These are phyloP conservation scores for Monilinia laxa DNA, from an alignment of 2,329 filamentous ascomycete species.

Conservation along the genomic window DNA sequence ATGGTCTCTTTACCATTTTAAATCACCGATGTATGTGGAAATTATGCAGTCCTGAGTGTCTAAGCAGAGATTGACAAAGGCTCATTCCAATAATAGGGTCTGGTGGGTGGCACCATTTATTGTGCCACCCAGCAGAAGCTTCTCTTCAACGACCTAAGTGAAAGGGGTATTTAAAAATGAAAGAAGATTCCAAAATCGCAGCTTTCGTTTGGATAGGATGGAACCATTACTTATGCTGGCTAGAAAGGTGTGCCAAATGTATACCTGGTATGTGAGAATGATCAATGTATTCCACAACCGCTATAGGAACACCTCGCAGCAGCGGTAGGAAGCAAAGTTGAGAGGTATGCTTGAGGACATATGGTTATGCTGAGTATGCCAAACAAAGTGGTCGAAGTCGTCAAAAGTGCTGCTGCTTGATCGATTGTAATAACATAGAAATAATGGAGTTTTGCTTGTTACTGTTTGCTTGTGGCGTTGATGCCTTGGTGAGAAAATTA, in stretches of 20 bases:
- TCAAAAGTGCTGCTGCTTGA: conserved; percentile 1
- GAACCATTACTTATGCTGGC: conserved; percentile 2
- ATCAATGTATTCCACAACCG: not conserved
- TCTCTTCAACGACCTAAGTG: not conserved
- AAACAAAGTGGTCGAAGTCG: not conserved
- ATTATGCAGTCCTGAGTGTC: not conserved
- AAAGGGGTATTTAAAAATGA: not conserved
- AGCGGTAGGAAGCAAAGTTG: not conserved
- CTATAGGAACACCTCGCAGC: not conserved
- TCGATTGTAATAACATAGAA: not conserved
- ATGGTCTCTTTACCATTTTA: conserved; percentile 1
- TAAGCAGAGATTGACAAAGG: not conserved
- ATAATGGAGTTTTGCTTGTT: too few relatives aligned
- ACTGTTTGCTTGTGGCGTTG: not conserved
- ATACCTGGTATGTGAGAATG: conserved; percentile 8
- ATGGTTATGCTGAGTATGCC: conserved; percentile 3
- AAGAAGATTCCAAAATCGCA: not conserved
- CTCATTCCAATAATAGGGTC: not conserved
- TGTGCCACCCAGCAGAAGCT: not conserved
- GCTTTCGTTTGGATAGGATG: not conserved
- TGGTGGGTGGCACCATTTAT: not conserved
- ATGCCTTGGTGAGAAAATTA: not conserved
- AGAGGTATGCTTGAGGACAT: not conserved
- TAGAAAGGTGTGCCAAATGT: not conserved
- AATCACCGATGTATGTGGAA: not conserved